Conservation (phyloP, 129 eudicot species). For the Solidago caesia region DNA sequence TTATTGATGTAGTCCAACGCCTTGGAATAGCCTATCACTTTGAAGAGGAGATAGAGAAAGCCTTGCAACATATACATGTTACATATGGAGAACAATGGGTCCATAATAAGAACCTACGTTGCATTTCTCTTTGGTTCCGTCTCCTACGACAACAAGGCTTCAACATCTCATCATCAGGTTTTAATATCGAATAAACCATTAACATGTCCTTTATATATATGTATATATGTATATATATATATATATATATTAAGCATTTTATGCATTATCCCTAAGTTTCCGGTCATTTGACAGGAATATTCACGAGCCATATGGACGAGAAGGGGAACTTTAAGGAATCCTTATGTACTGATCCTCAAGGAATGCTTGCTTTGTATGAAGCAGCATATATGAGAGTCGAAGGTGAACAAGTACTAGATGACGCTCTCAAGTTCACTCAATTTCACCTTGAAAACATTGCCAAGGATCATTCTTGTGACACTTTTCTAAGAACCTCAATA, state of each 20-base stretch:
- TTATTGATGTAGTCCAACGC: neutral
- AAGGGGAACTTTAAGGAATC: slow-evolving; percentile 5
- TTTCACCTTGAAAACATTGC: neutral
- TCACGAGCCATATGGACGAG: neutral
- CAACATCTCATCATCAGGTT: neutral
- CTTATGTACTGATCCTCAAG: neutral
- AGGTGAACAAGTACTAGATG: slow-evolving; percentile 2
- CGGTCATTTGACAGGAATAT: neutral
- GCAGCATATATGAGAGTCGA: neutral
- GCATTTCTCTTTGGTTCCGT: neutral
- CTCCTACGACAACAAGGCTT: neutral
- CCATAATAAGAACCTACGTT: too few species aligned
- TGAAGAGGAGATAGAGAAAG: neutral
- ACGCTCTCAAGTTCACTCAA: neutral
- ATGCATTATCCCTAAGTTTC: neutral
- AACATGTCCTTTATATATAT: neutral
- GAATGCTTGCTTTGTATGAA: slow-evolving; percentile 10
- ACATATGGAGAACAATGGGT: neutral
- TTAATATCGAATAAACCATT: neutral
- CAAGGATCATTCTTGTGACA: neutral
- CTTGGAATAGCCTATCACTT: neutral
- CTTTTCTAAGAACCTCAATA: neutral
- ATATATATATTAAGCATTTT: neutral
- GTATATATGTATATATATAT: too few species aligned
- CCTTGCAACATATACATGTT: neutral